phyloP scores from a whole-genome alignment of 208 protist genomes.

The Herpetomonas tarakana region DNA sequence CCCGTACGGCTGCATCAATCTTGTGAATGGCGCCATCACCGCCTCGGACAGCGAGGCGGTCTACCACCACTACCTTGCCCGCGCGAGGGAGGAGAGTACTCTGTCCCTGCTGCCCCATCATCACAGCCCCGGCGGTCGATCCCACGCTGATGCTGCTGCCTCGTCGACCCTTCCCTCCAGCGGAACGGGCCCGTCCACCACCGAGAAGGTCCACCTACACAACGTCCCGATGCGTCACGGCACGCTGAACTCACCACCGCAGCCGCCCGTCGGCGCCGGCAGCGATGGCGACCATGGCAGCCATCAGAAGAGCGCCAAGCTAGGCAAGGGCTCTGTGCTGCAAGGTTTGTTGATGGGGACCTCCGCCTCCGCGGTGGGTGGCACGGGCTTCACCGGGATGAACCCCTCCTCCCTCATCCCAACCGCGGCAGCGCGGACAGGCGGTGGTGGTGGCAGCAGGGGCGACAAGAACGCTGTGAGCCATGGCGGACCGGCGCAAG shows the following conservation, averaged over 20 bases:
- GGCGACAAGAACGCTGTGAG: slow-evolving; percentile 1
- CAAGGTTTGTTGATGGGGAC: not conserved
- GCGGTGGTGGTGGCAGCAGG: not conserved
- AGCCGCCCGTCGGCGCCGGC: not conserved
- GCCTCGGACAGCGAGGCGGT: slow-evolving; percentile 2
- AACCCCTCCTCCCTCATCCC: too few relatives aligned
- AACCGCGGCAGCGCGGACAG: too few relatives aligned
- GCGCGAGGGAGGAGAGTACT: not conserved
- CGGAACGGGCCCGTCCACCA: not conserved
- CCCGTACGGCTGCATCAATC: slow-evolving; percentile 43
- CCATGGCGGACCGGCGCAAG: too few relatives aligned
- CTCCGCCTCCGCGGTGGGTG: not conserved
- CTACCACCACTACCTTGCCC: not conserved
- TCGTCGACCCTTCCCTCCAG: too few relatives aligned
- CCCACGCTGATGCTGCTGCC: too few relatives aligned
- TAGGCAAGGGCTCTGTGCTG: not conserved
- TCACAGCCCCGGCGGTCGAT: not conserved
- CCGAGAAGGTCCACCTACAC: not conserved
- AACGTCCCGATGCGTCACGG: not conserved
- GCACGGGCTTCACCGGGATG: not conserved
- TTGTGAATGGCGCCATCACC: slow-evolving; percentile 34
- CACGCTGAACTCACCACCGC: not conserved
- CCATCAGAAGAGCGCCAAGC: not conserved
- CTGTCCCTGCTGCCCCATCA: not conserved
- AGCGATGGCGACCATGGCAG: not conserved